Evolutionary conservation across 441 rosid species (phyloP).

Genomic region (Kokia cookei): DNA sequence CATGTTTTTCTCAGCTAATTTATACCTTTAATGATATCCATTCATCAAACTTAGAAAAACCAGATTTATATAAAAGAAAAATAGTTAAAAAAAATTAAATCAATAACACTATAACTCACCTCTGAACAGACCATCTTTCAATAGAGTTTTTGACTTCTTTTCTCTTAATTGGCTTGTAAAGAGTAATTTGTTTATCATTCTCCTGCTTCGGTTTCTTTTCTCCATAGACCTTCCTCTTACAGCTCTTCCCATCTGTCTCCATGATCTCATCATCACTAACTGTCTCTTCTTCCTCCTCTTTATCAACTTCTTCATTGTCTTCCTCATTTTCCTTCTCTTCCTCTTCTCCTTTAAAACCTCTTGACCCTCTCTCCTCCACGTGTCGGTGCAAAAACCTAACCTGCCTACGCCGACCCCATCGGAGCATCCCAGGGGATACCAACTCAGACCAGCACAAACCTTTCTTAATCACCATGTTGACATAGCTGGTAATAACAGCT

Average conservation of each 20-base stretch:
- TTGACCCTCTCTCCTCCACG: conserved; percentile 15
- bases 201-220: conserved; percentile 24
- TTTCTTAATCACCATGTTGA: conserved; percentile 18
- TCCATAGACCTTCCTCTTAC: conserved; percentile 39
- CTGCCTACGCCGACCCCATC: conserved; percentile 78
- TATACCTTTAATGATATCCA: conserved; percentile 51
- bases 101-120: conserved; percentile 29
- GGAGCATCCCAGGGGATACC: conserved; percentile 39
- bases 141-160: conserved; percentile 37
- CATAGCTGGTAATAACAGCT: conserved; percentile 11
- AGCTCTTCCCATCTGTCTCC: conserved; percentile 7
- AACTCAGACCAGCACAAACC: conserved; percentile 53
- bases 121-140: conserved; percentile 75
- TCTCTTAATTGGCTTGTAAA: conserved; percentile 29
- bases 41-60: neutral
- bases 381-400: conserved; percentile 47
- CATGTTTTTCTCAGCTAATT: conserved; percentile 78
- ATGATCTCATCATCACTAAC: conserved; percentile 12
- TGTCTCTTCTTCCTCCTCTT: conserved; percentile 15
- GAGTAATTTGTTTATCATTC: conserved; percentile 26
- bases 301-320: conserved; percentile 13
- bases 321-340: conserved; percentile 14
- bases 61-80: neutral
- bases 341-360: conserved; percentile 12
- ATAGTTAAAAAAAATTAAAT: neutral